Evolutionary conservation across 1,139 yeast species (phyloP), one percentile per base, ranked within the genome.

Genomic region (Blastobotrys raffinosifermentans): DNA sequence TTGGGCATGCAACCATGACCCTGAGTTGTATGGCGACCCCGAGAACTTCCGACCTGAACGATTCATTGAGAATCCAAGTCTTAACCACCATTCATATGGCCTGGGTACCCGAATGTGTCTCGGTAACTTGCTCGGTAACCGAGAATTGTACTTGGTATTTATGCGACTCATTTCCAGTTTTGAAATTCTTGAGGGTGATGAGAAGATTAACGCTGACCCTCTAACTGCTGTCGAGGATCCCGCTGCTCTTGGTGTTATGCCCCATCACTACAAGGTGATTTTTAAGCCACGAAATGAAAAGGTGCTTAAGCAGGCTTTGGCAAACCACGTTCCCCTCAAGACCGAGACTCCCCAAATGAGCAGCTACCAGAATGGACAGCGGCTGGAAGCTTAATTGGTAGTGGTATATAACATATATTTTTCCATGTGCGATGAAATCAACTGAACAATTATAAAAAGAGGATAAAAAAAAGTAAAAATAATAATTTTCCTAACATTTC

Each of bases 1-100:
- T 1, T 78, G 69, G 63, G 77, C 80, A 1, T 87, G 80, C 2
- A 80, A 81, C 51, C 83, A 79, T 56, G 89, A 81, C 50, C 58
- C 61, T 0, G 42, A 43, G 2, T 55, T 57, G n/a, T 80, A 51
- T 7, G 34, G 38, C 3, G 52, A 69, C 26, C 83, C 89, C 0
- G 58, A 60, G 50, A 51, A 50, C 19, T 81, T 80, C 53, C 48
- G 57, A 5, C 87, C 89, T 0, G 71, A 68, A 22, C 53, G 91
- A 38, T 81, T 77, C 72, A 54, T 80, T 17, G 67, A 42, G 44
- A 4, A 53, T 54, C 49, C 51, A 3, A 47, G 54, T 1, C 48
- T 61, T 17, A 53, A 53, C 4, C 84, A 78, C 49, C 67, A 77
- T 41, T 61, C 84, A 0, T 81, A 79, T 58, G 89, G 89, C 0